Percentiles rank a stretch among this genome's conserved stretches.
Conservation (phyloP, 371 early-diverging fungal species). For the Apophysomyces variabilis region DNA sequence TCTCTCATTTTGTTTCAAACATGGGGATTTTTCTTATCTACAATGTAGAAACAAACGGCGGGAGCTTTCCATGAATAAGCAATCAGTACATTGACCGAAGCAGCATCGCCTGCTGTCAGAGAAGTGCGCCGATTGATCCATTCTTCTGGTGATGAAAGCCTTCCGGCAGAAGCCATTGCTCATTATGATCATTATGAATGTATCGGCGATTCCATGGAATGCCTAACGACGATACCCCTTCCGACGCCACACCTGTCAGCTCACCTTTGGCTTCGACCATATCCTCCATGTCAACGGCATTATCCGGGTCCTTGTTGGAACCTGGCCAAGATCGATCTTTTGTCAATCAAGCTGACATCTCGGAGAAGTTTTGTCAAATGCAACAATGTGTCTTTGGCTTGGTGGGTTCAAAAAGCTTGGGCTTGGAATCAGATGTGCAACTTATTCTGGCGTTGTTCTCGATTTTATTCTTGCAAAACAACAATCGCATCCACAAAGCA, state of each 20-base stretch:
- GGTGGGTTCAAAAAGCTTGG: conserved; percentile 19
- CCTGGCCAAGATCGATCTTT: conserved; percentile 19
- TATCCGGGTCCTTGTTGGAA: conserved; percentile 19
- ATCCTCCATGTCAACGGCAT: conserved; percentile 16
- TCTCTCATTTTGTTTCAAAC: conserved; percentile 10
- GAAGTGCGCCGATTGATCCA: conserved; percentile 13
- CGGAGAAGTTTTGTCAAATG: conserved; percentile 27
- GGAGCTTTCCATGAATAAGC: conserved; percentile 17
- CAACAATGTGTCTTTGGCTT: conserved; percentile 24
- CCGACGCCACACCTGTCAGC: conserved; percentile 15
- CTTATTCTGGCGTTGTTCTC: conserved; percentile 22
- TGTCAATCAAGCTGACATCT: conserved; percentile 24
- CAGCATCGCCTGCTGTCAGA: background rate
- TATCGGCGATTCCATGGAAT: too few species aligned
- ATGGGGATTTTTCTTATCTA: conserved; percentile 3
- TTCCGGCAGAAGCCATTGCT: too few species aligned
- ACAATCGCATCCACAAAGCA: conserved; percentile 22
- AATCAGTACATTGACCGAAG: conserved; percentile 3
- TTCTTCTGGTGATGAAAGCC: background rate
- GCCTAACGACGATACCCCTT: conserved; percentile 9
- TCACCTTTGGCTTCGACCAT: conserved; percentile 15
- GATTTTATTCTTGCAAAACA: conserved; percentile 27
- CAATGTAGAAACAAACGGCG: background rate
- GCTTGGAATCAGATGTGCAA: conserved; percentile 21
- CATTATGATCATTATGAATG: too few species aligned